Evolutionary conservation across 2,329 filamentous ascomycete genomes (phyloP).

Genomic region (Periglandula ipomoeae): DNA sequence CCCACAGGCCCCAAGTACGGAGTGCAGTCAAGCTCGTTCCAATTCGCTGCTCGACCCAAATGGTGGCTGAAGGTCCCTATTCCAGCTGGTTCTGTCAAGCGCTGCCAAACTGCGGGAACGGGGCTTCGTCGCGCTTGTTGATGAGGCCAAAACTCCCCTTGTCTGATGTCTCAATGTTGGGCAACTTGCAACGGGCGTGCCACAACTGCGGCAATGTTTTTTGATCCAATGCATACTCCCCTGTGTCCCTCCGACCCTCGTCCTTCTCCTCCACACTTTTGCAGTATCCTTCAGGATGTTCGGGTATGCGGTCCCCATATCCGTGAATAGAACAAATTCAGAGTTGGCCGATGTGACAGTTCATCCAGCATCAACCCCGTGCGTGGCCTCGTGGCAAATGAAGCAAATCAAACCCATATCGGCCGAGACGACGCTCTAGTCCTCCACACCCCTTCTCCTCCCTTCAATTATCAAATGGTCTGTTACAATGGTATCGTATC

Average conservation of each 20-base stretch:
- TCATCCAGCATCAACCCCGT: neutral
- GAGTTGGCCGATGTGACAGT: neutral
- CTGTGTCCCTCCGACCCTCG: neutral
- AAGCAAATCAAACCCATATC: neutral
- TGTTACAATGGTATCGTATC: neutral
- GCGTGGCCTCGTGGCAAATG: conserved; percentile 1
- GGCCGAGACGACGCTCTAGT: neutral
- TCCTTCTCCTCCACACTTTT: neutral
- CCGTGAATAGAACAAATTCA: conserved; percentile 1
- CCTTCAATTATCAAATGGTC: neutral
- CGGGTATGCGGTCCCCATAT: neutral
- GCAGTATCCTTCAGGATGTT: neutral
- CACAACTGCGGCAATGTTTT: conserved; percentile 1
- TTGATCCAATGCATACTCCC: neutral
- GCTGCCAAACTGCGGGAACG: neutral
- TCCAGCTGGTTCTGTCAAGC: conserved; percentile 1
- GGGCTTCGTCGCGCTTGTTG: conserved; percentile 3
- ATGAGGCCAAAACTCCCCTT: neutral
- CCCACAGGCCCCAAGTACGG: neutral
- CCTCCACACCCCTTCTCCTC: neutral
- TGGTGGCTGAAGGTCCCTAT: neutral
- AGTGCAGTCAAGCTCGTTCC: neutral
- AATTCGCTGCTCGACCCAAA: conserved; percentile 1
- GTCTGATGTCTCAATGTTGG: neutral
- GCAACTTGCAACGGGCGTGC: neutral